Evolutionary conservation across 1,284 basidiomycete species (phyloP).

Genomic region (Termitomyces sp.): DNA sequence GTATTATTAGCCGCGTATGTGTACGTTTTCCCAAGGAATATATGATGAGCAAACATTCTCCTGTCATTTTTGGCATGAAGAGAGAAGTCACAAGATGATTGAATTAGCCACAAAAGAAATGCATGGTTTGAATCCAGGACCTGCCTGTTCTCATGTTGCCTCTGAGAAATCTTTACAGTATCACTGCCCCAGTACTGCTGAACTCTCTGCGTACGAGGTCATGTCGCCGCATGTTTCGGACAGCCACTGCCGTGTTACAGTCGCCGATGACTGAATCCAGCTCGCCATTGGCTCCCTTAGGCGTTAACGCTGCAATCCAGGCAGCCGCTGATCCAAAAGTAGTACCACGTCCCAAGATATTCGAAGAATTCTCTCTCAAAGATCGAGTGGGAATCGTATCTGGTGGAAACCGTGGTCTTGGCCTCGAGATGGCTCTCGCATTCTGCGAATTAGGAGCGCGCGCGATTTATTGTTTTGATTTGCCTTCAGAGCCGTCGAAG

Average conservation of each 20-base stretch:
- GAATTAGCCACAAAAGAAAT: not conserved
- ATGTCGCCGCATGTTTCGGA: not conserved
- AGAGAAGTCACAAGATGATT: not conserved
- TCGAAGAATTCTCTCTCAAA: slow-evolving; percentile 68
- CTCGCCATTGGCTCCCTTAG: slow-evolving; percentile 49
- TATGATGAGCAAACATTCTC: not conserved
- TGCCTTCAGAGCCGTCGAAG: slow-evolving; percentile 57
- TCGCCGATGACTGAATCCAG: slow-evolving; percentile 29
- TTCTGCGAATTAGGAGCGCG: slow-evolving; percentile 75
- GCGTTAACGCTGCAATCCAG: slow-evolving; percentile 53
- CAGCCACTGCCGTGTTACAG: not conserved
- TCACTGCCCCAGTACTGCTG: not conserved
- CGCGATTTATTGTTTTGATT: slow-evolving; percentile 73
- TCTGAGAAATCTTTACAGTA: not conserved
- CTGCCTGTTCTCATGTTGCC: not conserved
- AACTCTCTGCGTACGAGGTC: not conserved
- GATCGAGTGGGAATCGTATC: slow-evolving; percentile 75
- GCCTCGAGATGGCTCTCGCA: slow-evolving; percentile 77
- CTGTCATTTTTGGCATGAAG: not conserved
- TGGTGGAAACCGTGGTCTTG: slow-evolving; percentile 76
- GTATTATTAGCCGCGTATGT: not conserved
- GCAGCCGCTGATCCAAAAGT: slow-evolving; percentile 31
- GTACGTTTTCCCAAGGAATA: slow-evolving; percentile 1
- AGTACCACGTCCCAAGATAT: slow-evolving; percentile 45
- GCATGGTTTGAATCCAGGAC: too few relatives aligned